phyloP scores from a whole-genome alignment of 495 filamentous ascomycete genomes.

The Cercophora samala region DNA sequence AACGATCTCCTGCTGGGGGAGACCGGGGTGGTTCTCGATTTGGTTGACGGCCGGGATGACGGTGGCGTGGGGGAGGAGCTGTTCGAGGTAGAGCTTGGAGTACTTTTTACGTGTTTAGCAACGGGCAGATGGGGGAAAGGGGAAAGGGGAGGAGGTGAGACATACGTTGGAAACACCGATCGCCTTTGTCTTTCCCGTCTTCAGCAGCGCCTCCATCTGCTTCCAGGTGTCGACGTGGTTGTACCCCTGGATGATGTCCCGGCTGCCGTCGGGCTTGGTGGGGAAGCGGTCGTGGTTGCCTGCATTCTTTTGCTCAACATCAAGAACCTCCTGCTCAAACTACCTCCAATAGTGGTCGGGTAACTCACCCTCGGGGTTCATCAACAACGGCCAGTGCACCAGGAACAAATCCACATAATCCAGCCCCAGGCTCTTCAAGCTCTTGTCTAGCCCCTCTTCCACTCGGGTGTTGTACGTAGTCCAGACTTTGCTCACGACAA shows the following conservation, averaged over 20 bases:
- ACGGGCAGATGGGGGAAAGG: background rate
- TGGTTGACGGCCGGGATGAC: slow-evolving; percentile 82
- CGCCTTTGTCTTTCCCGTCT: slow-evolving; percentile 64
- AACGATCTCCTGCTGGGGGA: slow-evolving; percentile 85
- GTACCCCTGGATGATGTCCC: slow-evolving; percentile 63
- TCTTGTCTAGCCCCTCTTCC: slow-evolving; percentile 65
- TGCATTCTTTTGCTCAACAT: slow-evolving; percentile 20
- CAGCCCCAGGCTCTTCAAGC: slow-evolving; percentile 65
- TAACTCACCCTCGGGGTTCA: slow-evolving; percentile 66
- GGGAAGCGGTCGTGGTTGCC: slow-evolving; percentile 76
- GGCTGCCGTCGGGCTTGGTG: slow-evolving; percentile 63
- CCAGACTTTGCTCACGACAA: slow-evolving; percentile 83
- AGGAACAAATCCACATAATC: slow-evolving; percentile 83
- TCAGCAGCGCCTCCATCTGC: slow-evolving; percentile 70
- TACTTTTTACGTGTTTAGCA: slow-evolving; percentile 41
- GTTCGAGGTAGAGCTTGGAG: slow-evolving; percentile 66
- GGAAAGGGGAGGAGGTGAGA: background rate
- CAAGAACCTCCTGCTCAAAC: slow-evolving; percentile 3
- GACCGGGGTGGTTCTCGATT: slow-evolving; percentile 81
- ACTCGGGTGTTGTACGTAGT: slow-evolving; percentile 69
- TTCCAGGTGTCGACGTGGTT: slow-evolving; percentile 74
- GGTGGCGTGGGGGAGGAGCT: slow-evolving; percentile 63
- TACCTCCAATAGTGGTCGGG: too few relatives aligned
- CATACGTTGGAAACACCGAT: slow-evolving; percentile 74
- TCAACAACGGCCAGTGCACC: slow-evolving; percentile 77